Percentiles rank a stretch among this genome's conserved stretches.
Evolutionary conservation across 352 stramenopile genomes (phyloP).

Genomic region (Pythium apleroticum): DNA sequence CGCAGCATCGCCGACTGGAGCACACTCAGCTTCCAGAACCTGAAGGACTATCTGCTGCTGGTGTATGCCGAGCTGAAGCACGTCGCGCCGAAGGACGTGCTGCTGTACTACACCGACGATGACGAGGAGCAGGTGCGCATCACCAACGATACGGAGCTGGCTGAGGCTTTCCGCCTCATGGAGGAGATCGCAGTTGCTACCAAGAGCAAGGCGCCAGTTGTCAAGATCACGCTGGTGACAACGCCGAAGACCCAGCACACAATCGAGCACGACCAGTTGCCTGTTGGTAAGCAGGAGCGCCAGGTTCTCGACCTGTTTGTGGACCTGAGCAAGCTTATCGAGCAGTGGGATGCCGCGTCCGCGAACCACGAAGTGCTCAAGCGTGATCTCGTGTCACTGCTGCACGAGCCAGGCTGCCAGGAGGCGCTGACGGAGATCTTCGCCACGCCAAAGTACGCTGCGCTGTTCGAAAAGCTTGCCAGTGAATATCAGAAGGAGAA

Average conservation of each 20-base stretch:
- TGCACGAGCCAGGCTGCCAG: slow-evolving; percentile 75
- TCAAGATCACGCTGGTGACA: slow-evolving; percentile 69
- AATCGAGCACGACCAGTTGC: slow-evolving; percentile 34
- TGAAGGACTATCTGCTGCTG: slow-evolving; percentile 66
- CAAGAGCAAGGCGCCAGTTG: slow-evolving; percentile 49
- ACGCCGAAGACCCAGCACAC: slow-evolving; percentile 32
- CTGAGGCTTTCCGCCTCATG: slow-evolving; percentile 79
- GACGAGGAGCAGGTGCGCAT: slow-evolving; percentile 82
- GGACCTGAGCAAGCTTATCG: slow-evolving; percentile 72
- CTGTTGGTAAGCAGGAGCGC: slow-evolving; percentile 54
- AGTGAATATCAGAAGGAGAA: slow-evolving; percentile 57
- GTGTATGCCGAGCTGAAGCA: slow-evolving; percentile 55
- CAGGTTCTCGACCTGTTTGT: slow-evolving; percentile 73
- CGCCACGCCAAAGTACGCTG: slow-evolving; percentile 61
- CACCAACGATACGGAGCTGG: slow-evolving; percentile 79
- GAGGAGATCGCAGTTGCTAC: slow-evolving; percentile 53
- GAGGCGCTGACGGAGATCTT: slow-evolving; percentile 76
- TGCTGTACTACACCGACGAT: slow-evolving; percentile 84
- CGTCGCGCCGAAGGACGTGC: slow-evolving; percentile 35
- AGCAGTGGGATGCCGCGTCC: slow-evolving; percentile 61
- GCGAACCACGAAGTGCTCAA: slow-evolving; percentile 61
- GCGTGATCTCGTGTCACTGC: slow-evolving; percentile 65
- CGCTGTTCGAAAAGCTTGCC: slow-evolving; percentile 62
- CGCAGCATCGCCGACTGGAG: slow-evolving; percentile 32
- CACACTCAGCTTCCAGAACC: slow-evolving; percentile 53